Base-by-base conservation (phyloP, 148 eudicot genomes). In the Rhododendron molle region DNA sequence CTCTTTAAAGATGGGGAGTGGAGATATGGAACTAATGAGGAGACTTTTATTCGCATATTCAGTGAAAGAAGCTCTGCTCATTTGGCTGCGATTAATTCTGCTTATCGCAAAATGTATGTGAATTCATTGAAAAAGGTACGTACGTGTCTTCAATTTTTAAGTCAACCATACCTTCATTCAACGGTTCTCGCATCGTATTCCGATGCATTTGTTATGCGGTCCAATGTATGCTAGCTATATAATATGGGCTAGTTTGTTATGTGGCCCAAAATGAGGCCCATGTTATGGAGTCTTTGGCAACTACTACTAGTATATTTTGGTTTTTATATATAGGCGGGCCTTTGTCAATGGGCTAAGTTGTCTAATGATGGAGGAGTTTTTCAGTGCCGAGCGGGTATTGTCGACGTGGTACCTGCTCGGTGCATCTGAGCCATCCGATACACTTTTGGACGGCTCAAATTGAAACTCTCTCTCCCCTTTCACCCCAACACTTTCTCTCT, bases 1-100 rank as follows among this genome's bases (percentile, higher is more conserved):
- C 95, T 97, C 52, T 93, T 56, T 85, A 94, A 87, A 88, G 98
- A 98, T 28, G 99, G 98, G 88, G 98, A 97, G 88, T 93, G 92
- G 89, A 92, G 77, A 82, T 21, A 92, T 76, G 99, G 98, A 85
- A 97, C 98, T 54, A 96, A 97, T 82, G 96, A 95, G 89, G 78
- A 86, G 85, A 91, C 93, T 56, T 95, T 97, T 86, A 92, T 92
- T 38, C 87, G 90, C 86, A 85, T 93, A 78, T 95, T 97, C 47
- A 89, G 91, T 71, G 94, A 93, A 90, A 92, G 98, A 87, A 95
- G 98, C 82, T 80, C 92, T 65, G 90, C 96, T 12, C 99, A 97
- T 81, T 88, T 97, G 88, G 96, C 93, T 82, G 96, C 92, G 85
- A 89, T 94, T 50, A 89, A 85, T 89, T 52, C 90, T 81, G 90